Conservation (phyloP, 805 yeast genomes). For the Pachysolen tannophilus region DNA sequence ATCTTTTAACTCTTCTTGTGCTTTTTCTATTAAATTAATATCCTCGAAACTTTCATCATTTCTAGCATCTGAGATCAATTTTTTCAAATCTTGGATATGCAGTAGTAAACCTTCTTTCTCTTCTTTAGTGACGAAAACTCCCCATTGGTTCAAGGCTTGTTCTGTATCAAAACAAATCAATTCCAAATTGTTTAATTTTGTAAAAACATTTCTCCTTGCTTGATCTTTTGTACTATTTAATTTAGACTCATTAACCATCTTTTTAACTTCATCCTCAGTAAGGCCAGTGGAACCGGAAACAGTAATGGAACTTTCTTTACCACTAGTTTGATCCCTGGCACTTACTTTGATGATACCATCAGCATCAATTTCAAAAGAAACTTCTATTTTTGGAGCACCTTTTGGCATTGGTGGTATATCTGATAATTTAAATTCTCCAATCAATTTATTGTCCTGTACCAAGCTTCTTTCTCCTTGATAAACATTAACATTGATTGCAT, state of each 20-base stretch:
- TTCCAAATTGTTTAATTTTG: constrained; percentile 60
- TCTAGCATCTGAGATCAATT: constrained; percentile 22
- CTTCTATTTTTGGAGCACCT: constrained; percentile 88
- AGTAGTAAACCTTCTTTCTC: constrained; percentile 11
- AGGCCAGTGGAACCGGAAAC: constrained; percentile 95
- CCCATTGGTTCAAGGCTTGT: constrained; percentile 22
- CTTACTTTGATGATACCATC: constrained; percentile 95
- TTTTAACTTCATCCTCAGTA: constrained; percentile 82
- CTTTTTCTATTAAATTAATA: constrained; percentile 21
- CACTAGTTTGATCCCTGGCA: constrained; percentile 89
- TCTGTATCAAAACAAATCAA: constrained; percentile 26
- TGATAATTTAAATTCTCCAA: constrained; percentile 86
- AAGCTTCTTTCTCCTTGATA: constrained; percentile 98
- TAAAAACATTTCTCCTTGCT: constrained; percentile 78
- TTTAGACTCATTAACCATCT: constrained; percentile 88
- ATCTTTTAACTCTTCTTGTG: constrained; percentile 25
- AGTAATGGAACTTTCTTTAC: constrained; percentile 90
- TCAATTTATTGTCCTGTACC: constrained; percentile 90
- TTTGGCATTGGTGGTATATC: constrained; percentile 89
- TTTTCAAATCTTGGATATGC: constrained; percentile 18
- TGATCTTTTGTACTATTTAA: constrained; percentile 82
- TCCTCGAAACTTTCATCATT: constrained; percentile 19
- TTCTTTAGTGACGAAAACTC: constrained; percentile 11
- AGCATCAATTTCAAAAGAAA: constrained; percentile 90
- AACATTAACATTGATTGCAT: constrained; percentile 89